phyloP scores from a whole-genome alignment of 2,329 filamentous ascomycete species.

The Exophiala calicioides region DNA sequence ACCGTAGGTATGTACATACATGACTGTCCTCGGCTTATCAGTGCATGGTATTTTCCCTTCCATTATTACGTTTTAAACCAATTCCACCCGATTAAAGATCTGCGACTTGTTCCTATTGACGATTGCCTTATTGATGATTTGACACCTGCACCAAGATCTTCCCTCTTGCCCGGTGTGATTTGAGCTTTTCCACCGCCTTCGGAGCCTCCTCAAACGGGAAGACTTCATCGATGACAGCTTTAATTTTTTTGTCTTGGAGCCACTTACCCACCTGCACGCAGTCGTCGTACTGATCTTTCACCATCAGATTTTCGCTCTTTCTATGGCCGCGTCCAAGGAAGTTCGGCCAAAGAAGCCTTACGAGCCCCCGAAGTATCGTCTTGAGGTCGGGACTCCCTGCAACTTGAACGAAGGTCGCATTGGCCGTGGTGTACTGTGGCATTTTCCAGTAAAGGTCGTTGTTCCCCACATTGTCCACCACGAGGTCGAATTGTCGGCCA shows the following conservation, averaged over 20 bases:
- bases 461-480: conserved; percentile 60
- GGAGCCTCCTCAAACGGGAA: conserved; percentile 59
- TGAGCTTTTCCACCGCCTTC: conserved; percentile 61
- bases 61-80: too few relatives aligned
- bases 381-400: conserved; percentile 36
- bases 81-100: too few relatives aligned
- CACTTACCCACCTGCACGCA: conserved; percentile 54
- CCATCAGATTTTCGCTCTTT: conserved; percentile 38
- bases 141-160: conserved; percentile 66
- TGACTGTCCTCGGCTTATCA: too few relatives aligned
- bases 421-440: conserved; percentile 52
- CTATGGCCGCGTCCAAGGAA: conserved; percentile 54
- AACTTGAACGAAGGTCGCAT: conserved; percentile 57
- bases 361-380: conserved; percentile 28
- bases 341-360: conserved; percentile 46
- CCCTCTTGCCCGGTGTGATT: conserved; percentile 56
- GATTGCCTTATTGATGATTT: too few relatives aligned
- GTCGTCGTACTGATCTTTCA: conserved; percentile 45
- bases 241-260: conserved; percentile 61
- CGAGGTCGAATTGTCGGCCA: conserved; percentile 49
- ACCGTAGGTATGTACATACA: too few relatives aligned
- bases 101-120: too few relatives aligned
- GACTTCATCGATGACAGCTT: conserved; percentile 54
- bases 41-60: too few relatives aligned
- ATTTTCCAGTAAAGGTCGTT: conserved; percentile 56